Conservation (phyloP, 306 rosid species). For the Citrullus amarus region DNA sequence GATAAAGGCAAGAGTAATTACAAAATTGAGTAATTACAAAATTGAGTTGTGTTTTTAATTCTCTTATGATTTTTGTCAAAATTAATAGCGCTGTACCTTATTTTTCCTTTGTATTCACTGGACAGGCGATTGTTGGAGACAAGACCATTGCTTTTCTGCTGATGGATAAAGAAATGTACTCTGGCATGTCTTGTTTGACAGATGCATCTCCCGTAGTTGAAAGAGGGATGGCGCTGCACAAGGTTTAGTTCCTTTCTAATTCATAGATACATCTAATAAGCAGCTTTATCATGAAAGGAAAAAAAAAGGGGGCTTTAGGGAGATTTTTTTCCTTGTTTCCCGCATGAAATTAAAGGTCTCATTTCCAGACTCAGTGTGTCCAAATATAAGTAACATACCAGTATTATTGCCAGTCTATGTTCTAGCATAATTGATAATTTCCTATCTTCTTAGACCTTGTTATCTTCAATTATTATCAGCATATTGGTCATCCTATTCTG, state of each 20-base stretch:
- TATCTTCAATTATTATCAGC: background rate
- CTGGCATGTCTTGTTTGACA: slow-evolving; percentile 82
- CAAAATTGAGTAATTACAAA: background rate
- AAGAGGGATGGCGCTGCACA: slow-evolving; percentile 91
- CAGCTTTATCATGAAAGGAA: background rate
- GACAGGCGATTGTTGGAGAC: slow-evolving; percentile 91
- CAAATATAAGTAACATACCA: background rate
- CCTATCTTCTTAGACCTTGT: background rate
- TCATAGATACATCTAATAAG: background rate
- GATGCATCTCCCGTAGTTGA: slow-evolving; percentile 64
- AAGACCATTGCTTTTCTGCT: slow-evolving; percentile 70
- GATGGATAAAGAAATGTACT: slow-evolving; percentile 88
- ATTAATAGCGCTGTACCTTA: background rate
- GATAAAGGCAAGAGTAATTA: background rate
- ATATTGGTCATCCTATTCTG: background rate
- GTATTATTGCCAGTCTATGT: background rate
- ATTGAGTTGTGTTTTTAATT: background rate
- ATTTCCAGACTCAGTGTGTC: background rate
- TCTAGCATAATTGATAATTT: background rate
- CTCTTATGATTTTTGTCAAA: background rate
- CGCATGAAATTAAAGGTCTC: background rate
- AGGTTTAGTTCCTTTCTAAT: slow-evolving; percentile 35
- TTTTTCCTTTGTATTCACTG: background rate
- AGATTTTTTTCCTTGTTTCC: background rate
- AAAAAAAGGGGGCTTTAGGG: too few species aligned